A percentile compares a stretch with the other conserved stretches of the same genome.
Evolutionary conservation across 164 flowering plant genomes (phyloP).

Genomic region (Brasenia schreberi): DNA sequence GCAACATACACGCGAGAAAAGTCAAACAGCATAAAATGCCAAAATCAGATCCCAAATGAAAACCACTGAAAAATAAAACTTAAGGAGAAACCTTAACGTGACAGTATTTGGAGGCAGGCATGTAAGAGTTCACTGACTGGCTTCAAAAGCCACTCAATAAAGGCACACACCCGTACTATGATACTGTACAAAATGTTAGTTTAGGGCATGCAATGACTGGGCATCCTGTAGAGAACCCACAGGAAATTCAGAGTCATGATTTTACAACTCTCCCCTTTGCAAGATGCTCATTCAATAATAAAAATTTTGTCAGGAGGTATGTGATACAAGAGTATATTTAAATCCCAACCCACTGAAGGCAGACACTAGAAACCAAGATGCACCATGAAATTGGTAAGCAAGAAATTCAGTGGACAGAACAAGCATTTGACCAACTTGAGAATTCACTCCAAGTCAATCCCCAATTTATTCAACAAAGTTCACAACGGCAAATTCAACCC

Average conservation of each 20-base stretch:
- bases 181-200: neutral
- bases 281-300: neutral
- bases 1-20: too few species aligned
- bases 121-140: neutral
- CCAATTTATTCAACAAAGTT: too few species aligned
- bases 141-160: neutral
- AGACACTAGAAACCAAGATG: too few species aligned
- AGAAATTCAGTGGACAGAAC: too few species aligned
- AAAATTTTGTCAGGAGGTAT: neutral
- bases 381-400: too few species aligned
- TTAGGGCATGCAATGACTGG: neutral
- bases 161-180: neutral
- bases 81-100: neutral
- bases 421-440: too few species aligned
- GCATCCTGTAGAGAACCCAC: neutral
- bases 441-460: too few species aligned
- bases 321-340: neutral
- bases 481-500: too few species aligned
- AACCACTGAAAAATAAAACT: neutral
- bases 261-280: neutral
- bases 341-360: too few species aligned
- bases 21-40: neutral
- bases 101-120: neutral
- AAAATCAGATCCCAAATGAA: too few species aligned
- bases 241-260: neutral